Evolutionary conservation across 768 basidiomycete genomes (phyloP).

Genomic region (Crassisporium funariophilum): DNA sequence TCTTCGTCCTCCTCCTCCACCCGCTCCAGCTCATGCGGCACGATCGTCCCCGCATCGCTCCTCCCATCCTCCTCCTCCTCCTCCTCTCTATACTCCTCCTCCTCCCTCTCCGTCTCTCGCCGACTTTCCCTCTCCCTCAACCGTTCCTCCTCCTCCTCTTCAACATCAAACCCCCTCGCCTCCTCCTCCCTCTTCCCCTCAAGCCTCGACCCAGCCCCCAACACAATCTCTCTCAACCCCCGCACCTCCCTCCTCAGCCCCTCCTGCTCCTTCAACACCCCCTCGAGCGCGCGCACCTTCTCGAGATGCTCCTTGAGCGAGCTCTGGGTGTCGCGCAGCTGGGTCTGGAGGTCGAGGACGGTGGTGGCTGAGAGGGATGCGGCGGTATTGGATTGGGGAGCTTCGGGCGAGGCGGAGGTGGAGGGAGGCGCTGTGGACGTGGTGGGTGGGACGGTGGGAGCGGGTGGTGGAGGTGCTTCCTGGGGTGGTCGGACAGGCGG

Average conservation of each 20-base stretch:
- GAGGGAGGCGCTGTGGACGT: slow-evolving; percentile 19
- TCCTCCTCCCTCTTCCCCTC: slow-evolving; percentile 85
- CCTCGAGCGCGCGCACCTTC: slow-evolving; percentile 81
- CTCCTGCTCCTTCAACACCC: slow-evolving; percentile 83
- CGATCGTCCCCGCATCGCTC: no score
- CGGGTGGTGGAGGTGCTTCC: slow-evolving; percentile 22
- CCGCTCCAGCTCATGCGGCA: slow-evolving; percentile 49
- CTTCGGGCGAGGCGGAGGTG: slow-evolving; percentile 5
- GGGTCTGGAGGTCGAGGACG: slow-evolving; percentile 70
- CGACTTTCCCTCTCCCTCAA: slow-evolving; percentile 74
- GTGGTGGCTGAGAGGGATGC: slow-evolving; percentile 29
- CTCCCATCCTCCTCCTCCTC: slow-evolving; percentile 9
- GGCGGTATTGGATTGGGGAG: slow-evolving; percentile 9
- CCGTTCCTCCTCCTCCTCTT: slow-evolving; percentile 72
- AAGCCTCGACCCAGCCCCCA: no score
- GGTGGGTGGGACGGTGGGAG: slow-evolving; percentile 22
- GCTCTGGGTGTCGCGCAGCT: slow-evolving; percentile 82
- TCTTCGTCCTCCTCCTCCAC: slow-evolving; percentile 50
- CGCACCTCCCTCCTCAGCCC: slow-evolving; percentile 77
- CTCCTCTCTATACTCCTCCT: slow-evolving; percentile 43
- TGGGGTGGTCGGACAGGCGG: slow-evolving; percentile 63
- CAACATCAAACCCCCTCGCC: slow-evolving; percentile 76
- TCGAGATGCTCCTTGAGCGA: slow-evolving; percentile 79
- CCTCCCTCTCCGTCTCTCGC: slow-evolving; percentile 44
- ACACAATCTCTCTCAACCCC: slow-evolving; percentile 69